Percentiles rank a stretch among this genome's conserved stretches.
phyloP scores from a whole-genome alignment of 345 rosid genomes.

The Acer negundo region DNA sequence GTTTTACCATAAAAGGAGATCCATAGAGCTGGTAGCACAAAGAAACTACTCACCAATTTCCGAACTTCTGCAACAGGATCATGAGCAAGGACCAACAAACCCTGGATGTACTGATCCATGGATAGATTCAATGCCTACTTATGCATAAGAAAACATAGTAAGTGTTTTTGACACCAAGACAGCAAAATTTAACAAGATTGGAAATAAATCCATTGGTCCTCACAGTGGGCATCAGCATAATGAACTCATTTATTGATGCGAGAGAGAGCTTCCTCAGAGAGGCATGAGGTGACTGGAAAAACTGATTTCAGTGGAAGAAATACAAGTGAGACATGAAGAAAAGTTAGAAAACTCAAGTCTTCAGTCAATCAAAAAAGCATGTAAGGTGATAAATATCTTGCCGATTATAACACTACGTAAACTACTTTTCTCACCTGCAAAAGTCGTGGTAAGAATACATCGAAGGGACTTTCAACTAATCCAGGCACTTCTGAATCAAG shows the following conservation, averaged over 20 bases:
- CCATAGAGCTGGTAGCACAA: background rate
- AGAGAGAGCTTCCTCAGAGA: slow-evolving; percentile 81
- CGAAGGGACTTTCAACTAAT: slow-evolving; percentile 80
- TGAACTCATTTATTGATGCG: slow-evolving; percentile 82
- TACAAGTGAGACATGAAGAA: background rate
- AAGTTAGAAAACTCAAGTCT: background rate
- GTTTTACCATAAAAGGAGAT: background rate
- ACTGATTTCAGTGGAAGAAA: background rate
- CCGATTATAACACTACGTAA: background rate
- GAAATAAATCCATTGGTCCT: slow-evolving; percentile 31
- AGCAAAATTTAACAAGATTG: slow-evolving; percentile 5
- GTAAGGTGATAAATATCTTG: background rate
- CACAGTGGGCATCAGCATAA: slow-evolving; percentile 95
- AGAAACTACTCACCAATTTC: slow-evolving; percentile 52
- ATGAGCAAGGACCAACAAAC: slow-evolving; percentile 77
- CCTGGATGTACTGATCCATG: slow-evolving; percentile 79
- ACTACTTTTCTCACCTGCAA: slow-evolving; percentile 53
- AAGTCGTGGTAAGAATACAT: slow-evolving; percentile 74
- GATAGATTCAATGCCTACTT: slow-evolving; percentile 69
- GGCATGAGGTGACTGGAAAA: slow-evolving; percentile 74
- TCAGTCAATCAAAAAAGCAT: background rate
- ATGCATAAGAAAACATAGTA: background rate
- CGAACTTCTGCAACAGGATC: slow-evolving; percentile 88
- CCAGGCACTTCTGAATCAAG: slow-evolving; percentile 90
- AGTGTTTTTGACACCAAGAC: background rate